Evolutionary conservation across 2,329 filamentous ascomycete species (phyloP).

Genomic region (Penicillium digitatum): DNA sequence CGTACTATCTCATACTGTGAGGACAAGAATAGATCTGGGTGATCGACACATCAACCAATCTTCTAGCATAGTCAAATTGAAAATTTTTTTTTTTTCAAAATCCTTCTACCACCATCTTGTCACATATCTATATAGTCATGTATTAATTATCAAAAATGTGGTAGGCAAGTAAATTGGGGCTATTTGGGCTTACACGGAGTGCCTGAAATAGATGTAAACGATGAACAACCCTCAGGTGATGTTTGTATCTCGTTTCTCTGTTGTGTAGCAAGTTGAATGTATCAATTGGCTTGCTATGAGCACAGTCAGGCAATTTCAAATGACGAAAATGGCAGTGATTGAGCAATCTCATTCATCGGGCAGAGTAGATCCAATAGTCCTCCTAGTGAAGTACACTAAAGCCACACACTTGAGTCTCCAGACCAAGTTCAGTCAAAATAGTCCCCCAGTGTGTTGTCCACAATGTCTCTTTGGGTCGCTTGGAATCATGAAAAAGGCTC

Average conservation of each 20-base stretch:
- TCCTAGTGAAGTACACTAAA: background rate
- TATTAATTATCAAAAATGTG: too few species aligned
- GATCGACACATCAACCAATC: background rate
- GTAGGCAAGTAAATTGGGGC: too few species aligned
- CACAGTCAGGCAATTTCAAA: background rate
- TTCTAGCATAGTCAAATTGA: background rate
- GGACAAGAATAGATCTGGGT: background rate
- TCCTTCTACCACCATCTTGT: background rate
- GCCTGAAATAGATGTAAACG: background rate
- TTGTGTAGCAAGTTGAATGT: background rate
- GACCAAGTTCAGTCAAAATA: background rate
- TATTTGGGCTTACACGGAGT: background rate
- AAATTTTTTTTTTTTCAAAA: too few species aligned
- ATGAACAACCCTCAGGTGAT: background rate
- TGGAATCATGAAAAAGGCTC: background rate
- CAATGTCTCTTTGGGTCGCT: background rate
- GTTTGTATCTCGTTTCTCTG: background rate
- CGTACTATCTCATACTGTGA: too few species aligned
- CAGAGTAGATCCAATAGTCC: background rate
- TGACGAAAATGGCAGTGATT: background rate
- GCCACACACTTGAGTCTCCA: background rate
- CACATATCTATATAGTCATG: background rate
- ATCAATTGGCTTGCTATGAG: background rate
- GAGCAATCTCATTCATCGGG: background rate
- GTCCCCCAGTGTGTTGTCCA: background rate